A percentile compares a stretch with the other conserved stretches of the same genome.
These are phyloP conservation scores for Cladophialophora exuberans DNA, from an alignment of 2,329 filamentous ascomycete genomes.

Conservation along the genomic window DNA sequence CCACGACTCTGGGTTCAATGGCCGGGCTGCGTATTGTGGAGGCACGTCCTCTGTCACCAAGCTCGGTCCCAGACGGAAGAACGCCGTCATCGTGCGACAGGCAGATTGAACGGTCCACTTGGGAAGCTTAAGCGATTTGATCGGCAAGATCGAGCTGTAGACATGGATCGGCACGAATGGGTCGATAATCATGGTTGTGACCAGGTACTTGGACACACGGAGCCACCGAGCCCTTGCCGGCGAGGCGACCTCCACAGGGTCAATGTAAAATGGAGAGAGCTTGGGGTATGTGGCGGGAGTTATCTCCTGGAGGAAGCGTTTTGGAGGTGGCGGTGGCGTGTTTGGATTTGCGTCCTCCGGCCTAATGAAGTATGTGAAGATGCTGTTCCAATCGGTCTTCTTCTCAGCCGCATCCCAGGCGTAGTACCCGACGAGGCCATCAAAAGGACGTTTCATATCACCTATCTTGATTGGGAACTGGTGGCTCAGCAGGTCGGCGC, in stretches of 20 bases:
- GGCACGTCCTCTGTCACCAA: slow-evolving; percentile 31
- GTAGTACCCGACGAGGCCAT: slow-evolving; percentile 48
- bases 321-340: neutral
- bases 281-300: neutral
- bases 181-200: slow-evolving; percentile 35
- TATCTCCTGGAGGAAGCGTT: neutral
- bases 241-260: neutral
- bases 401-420: neutral
- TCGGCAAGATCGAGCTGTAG: slow-evolving; percentile 36
- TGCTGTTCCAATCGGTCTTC: neutral
- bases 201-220: slow-evolving; percentile 15
- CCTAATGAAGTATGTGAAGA: slow-evolving; percentile 1
- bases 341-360: neutral
- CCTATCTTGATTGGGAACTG: slow-evolving; percentile 45
- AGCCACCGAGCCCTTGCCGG: neutral
- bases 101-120: slow-evolving; percentile 34
- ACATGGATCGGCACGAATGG: slow-evolving; percentile 35
- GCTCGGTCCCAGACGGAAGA: slow-evolving; percentile 36
- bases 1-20: neutral
- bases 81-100: slow-evolving; percentile 34
- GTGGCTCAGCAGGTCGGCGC: slow-evolving; percentile 32
- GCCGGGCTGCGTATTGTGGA: neutral
- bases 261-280: slow-evolving; percentile 5
- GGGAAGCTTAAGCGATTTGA: slow-evolving; percentile 30
- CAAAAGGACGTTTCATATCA: slow-evolving; percentile 38